Evolutionary conservation across 495 filamentous ascomycete species (phyloP), one percentile per base, ranked within the genome.

Genomic region (Podospora sp.): DNA sequence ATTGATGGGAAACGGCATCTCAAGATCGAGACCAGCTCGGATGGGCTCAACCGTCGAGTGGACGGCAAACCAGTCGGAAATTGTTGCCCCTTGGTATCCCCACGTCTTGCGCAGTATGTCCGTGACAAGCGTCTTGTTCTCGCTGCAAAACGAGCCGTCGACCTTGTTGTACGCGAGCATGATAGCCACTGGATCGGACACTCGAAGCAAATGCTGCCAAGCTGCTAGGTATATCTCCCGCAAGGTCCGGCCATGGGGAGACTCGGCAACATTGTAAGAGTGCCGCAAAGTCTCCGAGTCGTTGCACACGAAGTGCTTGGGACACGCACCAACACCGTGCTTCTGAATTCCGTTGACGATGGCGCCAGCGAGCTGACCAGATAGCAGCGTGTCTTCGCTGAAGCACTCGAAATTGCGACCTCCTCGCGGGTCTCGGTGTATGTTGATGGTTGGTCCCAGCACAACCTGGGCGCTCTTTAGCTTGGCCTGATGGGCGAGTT

Each of bases 1-100:
- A 12, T 9, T 55, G 52, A 55, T 55, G n/a, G 52, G 52, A 22
- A 55, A 55, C 40, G 40, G 40, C 40, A 40, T 49, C 16, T 46
- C 40, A 4, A 46, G 40, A 46, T 46, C 40, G 5, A 46, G 40
- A 6, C 40, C 40, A 46, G 40, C 40, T 46, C 40, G 40, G 12
- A 46, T 46, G 9, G 40, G 40, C 14, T 6, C 5, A 46, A 46
- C 40, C 40, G 40, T 46, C 5, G 40, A 46, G 16, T 46, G 40
- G 4, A 46, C 40, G 9, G 40, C 40, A 46, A 46, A 46, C 40
- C 40, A 46, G 40, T 46, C 40, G 40, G 40, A 46, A 6, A 46
- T 46, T 4, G 40, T 46, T 46, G 40, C 40, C 40, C 40, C 40
- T 46, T 46, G 40, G 14, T 46, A 46, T 46, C 40, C 40, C 40